Base-by-base conservation (phyloP, 768 basidiomycete species). In the Pisolithus microcarpus region DNA sequence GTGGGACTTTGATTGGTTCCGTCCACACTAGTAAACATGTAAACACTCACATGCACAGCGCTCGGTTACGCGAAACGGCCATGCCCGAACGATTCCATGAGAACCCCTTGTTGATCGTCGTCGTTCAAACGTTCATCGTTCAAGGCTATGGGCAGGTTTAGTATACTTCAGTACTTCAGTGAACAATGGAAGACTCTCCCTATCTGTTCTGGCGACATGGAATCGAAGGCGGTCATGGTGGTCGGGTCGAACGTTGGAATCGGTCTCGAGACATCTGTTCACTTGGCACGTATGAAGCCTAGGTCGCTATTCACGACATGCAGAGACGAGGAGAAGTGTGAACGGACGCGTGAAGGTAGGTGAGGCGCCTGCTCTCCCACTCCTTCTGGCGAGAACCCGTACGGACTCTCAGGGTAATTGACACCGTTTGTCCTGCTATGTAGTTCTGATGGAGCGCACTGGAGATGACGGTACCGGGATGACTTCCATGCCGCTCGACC, bases 191-290 rank as follows among this genome's bases (percentile, higher is more conserved):
- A 39, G n/a, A 21, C 50, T 13, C 48, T 62, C 21, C 66, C 62
- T 21, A 47, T 16, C n/a, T 26, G 39, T 28, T 37, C 52, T 3
- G 65, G 57, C 0, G 70, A 76, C 52, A 63, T 80, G 19, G 57
- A 60, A 9, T 74, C 72, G 7, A 77, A 75, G 57, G 76, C 74
- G 6, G 67, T 80, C n/a, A 48, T 81, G 19, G 70, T 82, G 21
- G 67, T 71, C 24, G 75, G 74, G 7, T 76, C 79, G 2, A 82
- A 82, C 55, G 67, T 67, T 21, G 81, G 62, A 26, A 45, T 67
- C 18, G 67, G 61, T 21, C 54, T 64, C 23, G 66, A 66, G 46
- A 59, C 70, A 5, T 56, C 63, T 4, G 55, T 61, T 21, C 64
- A 69, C 49, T 57, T 73, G 38, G 65, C 64, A 1, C 49, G 53